Percentiles rank a stretch among this genome's conserved stretches.
Evolutionary conservation across 2,329 filamentous ascomycete genomes (phyloP).

Genomic region (Neofusicoccum umdonicola): DNA sequence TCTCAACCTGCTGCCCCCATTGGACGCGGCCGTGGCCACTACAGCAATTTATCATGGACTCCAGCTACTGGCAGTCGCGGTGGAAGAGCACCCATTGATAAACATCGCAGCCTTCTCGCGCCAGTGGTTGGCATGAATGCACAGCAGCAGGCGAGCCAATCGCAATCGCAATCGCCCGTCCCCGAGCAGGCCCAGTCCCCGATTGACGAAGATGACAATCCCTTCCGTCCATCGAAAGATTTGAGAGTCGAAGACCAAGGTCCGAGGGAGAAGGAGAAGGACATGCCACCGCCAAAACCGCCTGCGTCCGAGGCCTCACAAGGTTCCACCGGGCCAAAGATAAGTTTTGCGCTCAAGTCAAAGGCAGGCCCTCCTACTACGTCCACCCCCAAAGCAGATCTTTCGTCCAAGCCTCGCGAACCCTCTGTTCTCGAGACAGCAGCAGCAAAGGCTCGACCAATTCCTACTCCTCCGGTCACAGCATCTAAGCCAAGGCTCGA

Average conservation of each 20-base stretch:
- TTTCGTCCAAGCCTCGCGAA: slow-evolving; percentile 39
- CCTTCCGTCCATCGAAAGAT: slow-evolving; percentile 64
- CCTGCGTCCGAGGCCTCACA: slow-evolving; percentile 56
- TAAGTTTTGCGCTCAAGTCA: slow-evolving; percentile 90
- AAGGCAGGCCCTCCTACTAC: slow-evolving; percentile 57
- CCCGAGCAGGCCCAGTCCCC: slow-evolving; percentile 28
- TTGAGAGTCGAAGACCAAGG: slow-evolving; percentile 62
- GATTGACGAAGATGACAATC: slow-evolving; percentile 57
- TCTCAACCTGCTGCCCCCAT: slow-evolving; percentile 37
- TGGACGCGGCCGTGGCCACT: slow-evolving; percentile 57
- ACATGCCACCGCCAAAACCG: slow-evolving; percentile 57
- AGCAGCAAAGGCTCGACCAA: slow-evolving; percentile 35
- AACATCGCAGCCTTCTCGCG: slow-evolving; percentile 23
- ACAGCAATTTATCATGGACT: slow-evolving; percentile 72
- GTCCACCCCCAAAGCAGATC: slow-evolving; percentile 50
- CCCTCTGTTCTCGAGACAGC: slow-evolving; percentile 37
- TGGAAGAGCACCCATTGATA: slow-evolving; percentile 45
- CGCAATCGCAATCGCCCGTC: slow-evolving; percentile 14
- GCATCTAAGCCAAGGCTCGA: slow-evolving; percentile 9
- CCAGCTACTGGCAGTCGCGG: slow-evolving; percentile 55
- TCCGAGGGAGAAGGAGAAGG: slow-evolving; percentile 50
- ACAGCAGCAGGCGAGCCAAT: slow-evolving; percentile 19
- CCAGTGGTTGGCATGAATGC: slow-evolving; percentile 20
- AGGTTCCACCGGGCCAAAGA: slow-evolving; percentile 62
- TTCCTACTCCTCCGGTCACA: neutral